Base-by-base conservation (phyloP, 2,329 filamentous ascomycete species). In the Chaetothyriales sp. region DNA sequence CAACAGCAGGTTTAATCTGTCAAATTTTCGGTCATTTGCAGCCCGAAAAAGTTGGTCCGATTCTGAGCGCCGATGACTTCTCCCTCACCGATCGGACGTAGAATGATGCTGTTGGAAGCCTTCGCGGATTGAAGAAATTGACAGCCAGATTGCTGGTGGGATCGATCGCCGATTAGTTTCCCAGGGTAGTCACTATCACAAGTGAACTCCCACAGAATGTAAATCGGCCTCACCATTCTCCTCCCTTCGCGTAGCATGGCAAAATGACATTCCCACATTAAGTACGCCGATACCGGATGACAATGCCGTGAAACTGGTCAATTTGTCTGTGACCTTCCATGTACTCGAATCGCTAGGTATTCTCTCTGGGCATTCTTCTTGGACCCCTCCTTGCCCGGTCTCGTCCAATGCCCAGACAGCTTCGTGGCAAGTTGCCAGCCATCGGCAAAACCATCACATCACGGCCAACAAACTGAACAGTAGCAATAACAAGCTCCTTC, bases 161-260 rank as follows among this genome's bases (percentile, higher is more conserved):
- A 59, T 78, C 76, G 60, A 78, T 78, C 5, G 76, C 78, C 1
- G 74, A 77, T 61, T 73, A 77, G 62, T 78, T 76, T 53, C 77
- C 69, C 44, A 77, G 63, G 63, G 7, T 74, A 60, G 45, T 70
- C 65, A 28, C 67, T 67, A 9, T 67, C 65, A 44, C 53, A 55
- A 20, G 59, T 53, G 18, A 75, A 65, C 51, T 70, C 73, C 0
- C 66, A 63, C 18, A 71, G 69, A 47, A 77, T 69, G 56, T 77
- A 77, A 2, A 66, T 65, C 37, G 64, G 62, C 51, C 61, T 54
- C 7, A 66, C 65, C 43, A 66, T 58, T 50, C 65, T 66, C n/a
- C 65, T 66, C n/a, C 64, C 65, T 51, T 67, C 62, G 1, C 64
- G 65, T 0, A 67, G 58, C 65, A 67, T 67, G 0, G 65, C 66